Evolutionary conservation across 495 filamentous ascomycete species (phyloP).

Genomic region (Chaetomium cochliodes): DNA sequence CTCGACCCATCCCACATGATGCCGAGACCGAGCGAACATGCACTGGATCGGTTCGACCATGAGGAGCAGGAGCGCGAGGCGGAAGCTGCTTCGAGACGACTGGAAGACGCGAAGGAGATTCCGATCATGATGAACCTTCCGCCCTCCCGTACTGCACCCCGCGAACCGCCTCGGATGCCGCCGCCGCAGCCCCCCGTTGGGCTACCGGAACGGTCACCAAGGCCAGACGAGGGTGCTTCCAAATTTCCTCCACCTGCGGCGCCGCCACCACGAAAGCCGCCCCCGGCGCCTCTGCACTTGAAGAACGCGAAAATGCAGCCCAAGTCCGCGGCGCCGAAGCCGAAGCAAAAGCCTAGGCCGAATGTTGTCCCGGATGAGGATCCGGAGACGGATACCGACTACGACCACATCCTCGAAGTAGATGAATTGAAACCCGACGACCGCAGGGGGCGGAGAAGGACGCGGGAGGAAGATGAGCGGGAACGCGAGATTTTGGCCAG

Average conservation of each 20-base stretch:
- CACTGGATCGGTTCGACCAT: slow-evolving; percentile 51
- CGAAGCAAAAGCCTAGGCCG: slow-evolving; percentile 35
- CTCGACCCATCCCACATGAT: slow-evolving; percentile 53
- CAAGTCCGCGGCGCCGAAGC: no score
- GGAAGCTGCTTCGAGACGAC: slow-evolving; percentile 43
- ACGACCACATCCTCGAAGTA: slow-evolving; percentile 70
- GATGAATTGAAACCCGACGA: slow-evolving; percentile 56
- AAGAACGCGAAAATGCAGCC: slow-evolving; percentile 37
- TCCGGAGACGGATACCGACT: slow-evolving; percentile 75
- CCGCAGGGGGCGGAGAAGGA: slow-evolving; percentile 77
- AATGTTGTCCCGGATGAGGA: slow-evolving; percentile 51
- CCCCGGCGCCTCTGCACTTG: slow-evolving; percentile 81
- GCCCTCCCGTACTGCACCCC: slow-evolving; percentile 49
- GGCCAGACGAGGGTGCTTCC: slow-evolving; percentile 47
- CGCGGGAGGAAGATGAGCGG: slow-evolving; percentile 82
- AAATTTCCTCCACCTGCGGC: slow-evolving; percentile 49
- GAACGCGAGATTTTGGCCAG: slow-evolving; percentile 66
- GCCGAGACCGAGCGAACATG: slow-evolving; percentile 55
- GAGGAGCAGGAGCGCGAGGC: slow-evolving; percentile 49
- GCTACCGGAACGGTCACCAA: slow-evolving; percentile 44
- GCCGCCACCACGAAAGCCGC: slow-evolving; percentile 69
- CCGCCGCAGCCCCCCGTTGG: slow-evolving; percentile 43
- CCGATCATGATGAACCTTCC: slow-evolving; percentile 47
- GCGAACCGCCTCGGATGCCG: slow-evolving; percentile 45
- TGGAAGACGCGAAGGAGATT: slow-evolving; percentile 42